Evolutionary conservation across 2,329 filamentous ascomycete species (phyloP), one percentile per base, ranked within the genome.

Genomic region (Neopestalotiopsis clavispora): DNA sequence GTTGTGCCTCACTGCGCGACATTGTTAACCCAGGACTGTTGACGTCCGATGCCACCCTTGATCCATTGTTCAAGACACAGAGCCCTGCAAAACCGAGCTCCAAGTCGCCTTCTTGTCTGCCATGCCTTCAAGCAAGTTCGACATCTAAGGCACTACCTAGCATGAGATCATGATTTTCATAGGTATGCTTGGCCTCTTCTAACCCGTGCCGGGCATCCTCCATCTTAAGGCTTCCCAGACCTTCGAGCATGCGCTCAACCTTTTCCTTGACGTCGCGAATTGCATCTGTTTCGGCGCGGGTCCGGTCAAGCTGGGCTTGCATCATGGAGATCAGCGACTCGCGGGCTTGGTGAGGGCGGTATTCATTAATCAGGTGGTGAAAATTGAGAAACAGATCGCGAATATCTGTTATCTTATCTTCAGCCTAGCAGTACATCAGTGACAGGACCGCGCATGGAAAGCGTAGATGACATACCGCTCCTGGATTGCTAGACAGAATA

Each of bases 361-460:
- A 98, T 79, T 97, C 91, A 79, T 99, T 99, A 72, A 98, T 90
- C 67, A 97, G 87, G 76, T 97, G 94, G 80, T 98, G 94, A 76
- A 97, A 92, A 79, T 98, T 98, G 79, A 95, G 91, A 71, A 97
- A 91, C 34, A 98, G 83, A 17, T 91, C 94, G 75, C 92, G 87
- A 40, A 99, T 81, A 78, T 98, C 92, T 59, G 89, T 85, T 60
- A 95, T 86, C 78, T 97, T 97, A 57, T 89, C 86, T 32, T 87
- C 84, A 65, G 90, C 92, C 78, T 91, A 2, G 1, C 30, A 28
- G 32, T 20, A 10, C n/a, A 9, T 28, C 14, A 57, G 63, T 23
- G 49, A n/a, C 13, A 40, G 6, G 23, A 61, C n/a, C n/a, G 10
- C 66, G 58, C 5, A 49, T 6, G 68, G 30, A 61, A 60, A 3